Conservation (phyloP, 2,329 filamentous ascomycete species). For the Xylariomycetidae sp. region DNA sequence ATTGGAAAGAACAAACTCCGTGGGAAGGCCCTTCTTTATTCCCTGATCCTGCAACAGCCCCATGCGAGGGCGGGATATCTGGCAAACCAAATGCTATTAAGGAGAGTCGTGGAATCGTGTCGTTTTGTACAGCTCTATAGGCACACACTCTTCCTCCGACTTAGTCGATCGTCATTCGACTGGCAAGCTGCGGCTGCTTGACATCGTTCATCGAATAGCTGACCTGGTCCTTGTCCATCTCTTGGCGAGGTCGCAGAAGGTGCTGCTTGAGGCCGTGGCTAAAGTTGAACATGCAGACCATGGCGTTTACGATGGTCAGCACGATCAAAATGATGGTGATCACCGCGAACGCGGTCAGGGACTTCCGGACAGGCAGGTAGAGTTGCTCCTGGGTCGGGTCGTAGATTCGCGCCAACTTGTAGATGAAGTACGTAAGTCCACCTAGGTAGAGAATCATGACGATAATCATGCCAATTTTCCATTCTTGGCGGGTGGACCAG, state of each 20-base stretch:
- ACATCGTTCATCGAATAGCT: slow-evolving; percentile 53
- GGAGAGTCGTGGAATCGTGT: slow-evolving; percentile 24
- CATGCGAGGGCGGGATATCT: slow-evolving; percentile 21
- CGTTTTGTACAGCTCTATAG: slow-evolving; percentile 24
- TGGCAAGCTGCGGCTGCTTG: slow-evolving; percentile 44
- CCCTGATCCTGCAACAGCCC: slow-evolving; percentile 5
- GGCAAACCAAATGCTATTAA: slow-evolving; percentile 16
- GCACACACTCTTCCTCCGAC: slow-evolving; percentile 3
- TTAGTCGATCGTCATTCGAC: slow-evolving; percentile 58
- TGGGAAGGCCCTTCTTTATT: slow-evolving; percentile 4
- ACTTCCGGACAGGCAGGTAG: slow-evolving; percentile 76
- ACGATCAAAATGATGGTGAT: slow-evolving; percentile 87
- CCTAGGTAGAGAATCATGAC: slow-evolving; percentile 85
- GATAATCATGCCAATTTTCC: slow-evolving; percentile 65
- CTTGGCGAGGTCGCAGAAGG: slow-evolving; percentile 47
- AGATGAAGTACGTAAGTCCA: slow-evolving; percentile 90
- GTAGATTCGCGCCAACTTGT: slow-evolving; percentile 97
- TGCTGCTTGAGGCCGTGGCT: slow-evolving; percentile 83
- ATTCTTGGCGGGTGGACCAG: slow-evolving; percentile 79
- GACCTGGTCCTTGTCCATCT: slow-evolving; percentile 49
- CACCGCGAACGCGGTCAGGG: slow-evolving; percentile 87
- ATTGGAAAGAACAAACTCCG: slow-evolving; percentile 7
- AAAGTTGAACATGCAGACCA: slow-evolving; percentile 87
- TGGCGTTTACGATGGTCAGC: slow-evolving; percentile 79
- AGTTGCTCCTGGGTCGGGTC: slow-evolving; percentile 49